These are phyloP conservation scores for Ceratocystis colombiana DNA, from an alignment of 2,329 filamentous ascomycete species.

Conservation along the genomic window DNA sequence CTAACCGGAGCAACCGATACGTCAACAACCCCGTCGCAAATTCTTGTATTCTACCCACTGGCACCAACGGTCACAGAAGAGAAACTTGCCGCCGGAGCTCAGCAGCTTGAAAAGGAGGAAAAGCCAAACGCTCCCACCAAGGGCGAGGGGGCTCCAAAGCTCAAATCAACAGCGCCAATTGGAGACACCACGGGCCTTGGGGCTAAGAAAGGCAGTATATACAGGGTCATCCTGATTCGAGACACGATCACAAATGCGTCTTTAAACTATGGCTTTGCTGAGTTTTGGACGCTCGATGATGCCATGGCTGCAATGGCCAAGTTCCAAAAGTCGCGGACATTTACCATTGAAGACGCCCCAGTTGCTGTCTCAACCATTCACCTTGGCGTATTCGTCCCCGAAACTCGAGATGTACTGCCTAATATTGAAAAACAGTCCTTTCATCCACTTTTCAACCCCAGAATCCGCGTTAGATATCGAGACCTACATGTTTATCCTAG, in stretches of 20 bases:
- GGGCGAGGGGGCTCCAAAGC: constrained; percentile 40
- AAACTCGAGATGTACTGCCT: constrained; percentile 47
- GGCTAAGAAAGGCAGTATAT: constrained; percentile 62
- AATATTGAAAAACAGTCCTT: constrained; percentile 57
- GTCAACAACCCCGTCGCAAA: constrained; percentile 55
- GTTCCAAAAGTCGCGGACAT: constrained; percentile 60
- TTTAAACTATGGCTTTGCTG: constrained; percentile 73
- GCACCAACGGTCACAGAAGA: constrained; percentile 62
- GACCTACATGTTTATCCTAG: constrained; percentile 63
- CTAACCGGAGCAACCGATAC: constrained; percentile 43
- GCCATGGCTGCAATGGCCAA: constrained; percentile 64
- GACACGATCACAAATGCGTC: constrained; percentile 61
- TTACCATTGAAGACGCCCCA: constrained; percentile 65
- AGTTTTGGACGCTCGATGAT: constrained; percentile 68
- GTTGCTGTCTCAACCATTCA: constrained; percentile 68
- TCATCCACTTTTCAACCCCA: constrained; percentile 56
- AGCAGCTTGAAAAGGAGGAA: constrained; percentile 55
- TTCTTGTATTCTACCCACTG: constrained; percentile 63
- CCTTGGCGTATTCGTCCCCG: constrained; percentile 72
- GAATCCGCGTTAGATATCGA: constrained; percentile 63
- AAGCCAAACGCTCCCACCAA: constrained; percentile 32
- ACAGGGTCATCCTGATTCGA: constrained; percentile 66
- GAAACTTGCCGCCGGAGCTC: constrained; percentile 60
- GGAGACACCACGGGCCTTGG: constrained; percentile 52
- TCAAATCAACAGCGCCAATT: constrained; percentile 50